Percentiles rank a stretch among this genome's conserved stretches.
These are phyloP conservation scores for Didymella pomorum DNA, from an alignment of 2,329 filamentous ascomycete species.

Conservation along the genomic window DNA sequence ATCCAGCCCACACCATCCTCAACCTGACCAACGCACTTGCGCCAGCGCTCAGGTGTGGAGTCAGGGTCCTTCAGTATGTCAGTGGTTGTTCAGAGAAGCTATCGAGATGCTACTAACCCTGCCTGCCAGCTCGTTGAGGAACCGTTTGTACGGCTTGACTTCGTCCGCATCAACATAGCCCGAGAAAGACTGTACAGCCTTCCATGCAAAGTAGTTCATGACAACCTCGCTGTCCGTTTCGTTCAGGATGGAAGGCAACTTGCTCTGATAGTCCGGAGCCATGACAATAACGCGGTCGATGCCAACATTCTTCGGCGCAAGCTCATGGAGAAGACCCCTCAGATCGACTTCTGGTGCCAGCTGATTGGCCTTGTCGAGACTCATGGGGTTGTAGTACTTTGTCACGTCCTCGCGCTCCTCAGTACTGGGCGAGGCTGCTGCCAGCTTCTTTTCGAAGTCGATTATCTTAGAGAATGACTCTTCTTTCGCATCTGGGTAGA, in stretches of 20 bases:
- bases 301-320: constrained; percentile 62
- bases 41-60: constrained; percentile 70
- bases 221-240: constrained; percentile 64
- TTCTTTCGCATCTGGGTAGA: constrained; percentile 42
- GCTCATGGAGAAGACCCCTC: constrained; percentile 59
- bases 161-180: constrained; percentile 66
- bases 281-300: constrained; percentile 65
- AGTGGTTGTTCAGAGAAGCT: background rate
- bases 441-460: constrained; percentile 68
- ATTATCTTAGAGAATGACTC: constrained; percentile 48
- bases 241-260: constrained; percentile 64
- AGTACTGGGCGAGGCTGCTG: constrained; percentile 64
- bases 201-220: constrained; percentile 71
- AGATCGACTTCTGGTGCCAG: constrained; percentile 66
- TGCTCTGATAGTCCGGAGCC: constrained; percentile 67
- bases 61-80: constrained; percentile 59
- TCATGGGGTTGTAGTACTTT: constrained; percentile 72
- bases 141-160: constrained; percentile 66
- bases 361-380: constrained; percentile 62
- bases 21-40: constrained; percentile 67
- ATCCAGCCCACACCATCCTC: constrained; percentile 71
- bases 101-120: constrained; percentile 45
- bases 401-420: constrained; percentile 69
- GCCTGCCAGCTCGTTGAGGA: constrained; percentile 68
- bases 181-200: constrained; percentile 64